These are phyloP conservation scores for Cladosporium sphaerospermum DNA, from an alignment of 2,329 filamentous ascomycete species.

Conservation along the genomic window DNA sequence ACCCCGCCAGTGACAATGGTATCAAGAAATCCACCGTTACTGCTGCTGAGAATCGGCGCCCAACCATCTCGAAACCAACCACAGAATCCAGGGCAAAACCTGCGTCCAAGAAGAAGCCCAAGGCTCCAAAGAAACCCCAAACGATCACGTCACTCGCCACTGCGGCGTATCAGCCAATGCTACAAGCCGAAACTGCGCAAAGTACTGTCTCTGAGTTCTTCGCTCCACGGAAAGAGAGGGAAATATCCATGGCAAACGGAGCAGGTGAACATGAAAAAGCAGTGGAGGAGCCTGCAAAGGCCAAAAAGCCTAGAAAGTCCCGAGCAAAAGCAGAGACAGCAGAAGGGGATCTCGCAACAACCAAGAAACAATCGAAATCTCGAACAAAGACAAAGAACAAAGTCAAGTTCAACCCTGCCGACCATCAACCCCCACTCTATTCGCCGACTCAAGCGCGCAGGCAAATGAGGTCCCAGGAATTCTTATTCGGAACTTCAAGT, in stretches of 20 bases:
- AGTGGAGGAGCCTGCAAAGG: conserved; percentile 6
- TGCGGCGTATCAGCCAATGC: conserved; percentile 54
- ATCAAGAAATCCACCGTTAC: conserved; percentile 9
- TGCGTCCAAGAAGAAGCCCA: conserved; percentile 35
- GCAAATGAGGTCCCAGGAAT: conserved; percentile 63
- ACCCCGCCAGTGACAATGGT: conserved; percentile 1
- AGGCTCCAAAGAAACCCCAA: conserved; percentile 61
- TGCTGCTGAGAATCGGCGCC: conserved; percentile 4
- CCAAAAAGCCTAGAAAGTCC: conserved; percentile 23
- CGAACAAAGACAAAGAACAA: conserved; percentile 28
- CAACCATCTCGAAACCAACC: neutral
- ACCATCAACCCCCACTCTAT: conserved; percentile 40
- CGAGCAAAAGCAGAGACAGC: conserved; percentile 17
- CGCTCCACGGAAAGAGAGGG: conserved; percentile 17
- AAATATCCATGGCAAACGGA: neutral
- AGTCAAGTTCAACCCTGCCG: conserved; percentile 18
- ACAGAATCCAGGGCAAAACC: neutral
- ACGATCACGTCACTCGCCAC: conserved; percentile 76
- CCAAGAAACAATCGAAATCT: conserved; percentile 30
- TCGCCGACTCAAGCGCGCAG: conserved; percentile 64
- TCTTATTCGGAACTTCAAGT: conserved; percentile 81
- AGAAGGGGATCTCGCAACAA: conserved; percentile 2
- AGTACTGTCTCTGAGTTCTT: conserved; percentile 43
- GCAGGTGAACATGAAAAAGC: neutral
- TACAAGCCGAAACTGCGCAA: conserved; percentile 24